A percentile compares a stretch with the other conserved stretches of the same genome.
Conservation (phyloP, 176 grass and related monocot genomes). For the Oryza punctata region DNA sequence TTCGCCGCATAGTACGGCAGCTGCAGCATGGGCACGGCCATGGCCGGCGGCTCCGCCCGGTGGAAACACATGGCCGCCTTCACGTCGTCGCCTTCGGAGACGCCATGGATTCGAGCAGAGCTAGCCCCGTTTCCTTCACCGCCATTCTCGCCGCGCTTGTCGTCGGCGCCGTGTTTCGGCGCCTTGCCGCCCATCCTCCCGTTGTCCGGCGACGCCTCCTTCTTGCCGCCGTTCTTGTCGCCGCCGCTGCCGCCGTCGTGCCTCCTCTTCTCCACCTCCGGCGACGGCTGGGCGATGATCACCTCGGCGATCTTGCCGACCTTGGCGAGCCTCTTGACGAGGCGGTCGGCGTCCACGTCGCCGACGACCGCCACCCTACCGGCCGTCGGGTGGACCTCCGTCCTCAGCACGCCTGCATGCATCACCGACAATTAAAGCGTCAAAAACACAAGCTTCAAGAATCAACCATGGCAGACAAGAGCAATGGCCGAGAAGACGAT, state of each 20-base stretch:
- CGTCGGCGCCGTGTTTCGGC: background rate
- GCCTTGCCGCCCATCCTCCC: background rate
- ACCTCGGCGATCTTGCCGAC: conserved; percentile 39
- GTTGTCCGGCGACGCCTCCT: background rate
- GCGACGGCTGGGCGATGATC: background rate
- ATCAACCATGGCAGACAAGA: background rate
- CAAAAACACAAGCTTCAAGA: background rate
- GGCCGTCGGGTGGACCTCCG: conserved; percentile 46
- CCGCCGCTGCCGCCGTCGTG: background rate
- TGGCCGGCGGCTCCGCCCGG: background rate
- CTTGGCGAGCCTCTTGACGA: conserved; percentile 43
- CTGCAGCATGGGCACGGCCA: background rate
- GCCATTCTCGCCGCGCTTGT: background rate
- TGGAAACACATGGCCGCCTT: background rate
- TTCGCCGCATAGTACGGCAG: background rate
- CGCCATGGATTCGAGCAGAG: no score
- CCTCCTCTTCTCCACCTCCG: conserved; percentile 6
- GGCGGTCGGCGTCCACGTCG: conserved; percentile 23
- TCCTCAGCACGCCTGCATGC: conserved; percentile 38
- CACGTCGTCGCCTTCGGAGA: no score
- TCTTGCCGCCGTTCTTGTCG: no score
- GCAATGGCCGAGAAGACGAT: background rate
- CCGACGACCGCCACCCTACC: conserved; percentile 37
- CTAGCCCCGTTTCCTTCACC: no score
- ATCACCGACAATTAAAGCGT: background rate